A percentile compares a stretch with the other conserved stretches of the same genome.
Evolutionary conservation across 2,329 filamentous ascomycete species (phyloP).

Genomic region (Xylaria sp.): DNA sequence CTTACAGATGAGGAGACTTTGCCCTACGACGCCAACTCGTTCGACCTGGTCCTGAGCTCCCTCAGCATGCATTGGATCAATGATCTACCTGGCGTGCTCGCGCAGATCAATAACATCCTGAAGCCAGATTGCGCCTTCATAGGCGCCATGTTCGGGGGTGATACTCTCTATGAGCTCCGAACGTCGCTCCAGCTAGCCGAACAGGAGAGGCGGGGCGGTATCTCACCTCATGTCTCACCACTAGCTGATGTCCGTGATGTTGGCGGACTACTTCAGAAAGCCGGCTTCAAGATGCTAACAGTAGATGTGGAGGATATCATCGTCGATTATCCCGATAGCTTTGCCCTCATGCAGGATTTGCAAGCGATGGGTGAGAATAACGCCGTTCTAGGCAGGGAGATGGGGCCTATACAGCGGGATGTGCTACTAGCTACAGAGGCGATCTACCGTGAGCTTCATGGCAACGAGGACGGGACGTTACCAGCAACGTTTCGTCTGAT

Average conservation of each 20-base stretch:
- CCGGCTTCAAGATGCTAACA: slow-evolving; percentile 94
- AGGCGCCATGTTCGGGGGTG: slow-evolving; percentile 95
- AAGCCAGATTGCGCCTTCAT: slow-evolving; percentile 94
- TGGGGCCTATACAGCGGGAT: slow-evolving; percentile 80
- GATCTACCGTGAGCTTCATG: slow-evolving; percentile 89
- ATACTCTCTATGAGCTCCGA: slow-evolving; percentile 91
- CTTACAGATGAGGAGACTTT: slow-evolving; percentile 79
- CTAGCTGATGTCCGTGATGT: slow-evolving; percentile 92
- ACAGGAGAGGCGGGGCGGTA: slow-evolving; percentile 88
- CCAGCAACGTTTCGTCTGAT: slow-evolving; percentile 96
- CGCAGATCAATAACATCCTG: slow-evolving; percentile 85
- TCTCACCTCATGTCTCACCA: slow-evolving; percentile 90
- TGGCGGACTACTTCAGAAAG: slow-evolving; percentile 84
- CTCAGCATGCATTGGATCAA: slow-evolving; percentile 97
- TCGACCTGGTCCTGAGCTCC: slow-evolving; percentile 91
- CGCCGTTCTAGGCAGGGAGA: slow-evolving; percentile 85
- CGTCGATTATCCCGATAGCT: slow-evolving; percentile 90
- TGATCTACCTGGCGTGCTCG: slow-evolving; percentile 85
- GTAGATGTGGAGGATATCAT: slow-evolving; percentile 98
- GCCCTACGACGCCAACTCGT: slow-evolving; percentile 79
- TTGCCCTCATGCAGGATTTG: slow-evolving; percentile 91
- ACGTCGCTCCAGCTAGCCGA: slow-evolving; percentile 94
- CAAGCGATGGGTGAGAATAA: slow-evolving; percentile 98
- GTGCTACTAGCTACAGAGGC: slow-evolving; percentile 87
- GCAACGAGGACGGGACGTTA: slow-evolving; percentile 78